These are phyloP conservation scores for Eimeria necatrix DNA, from an alignment of 169 alveolate species.

Conservation along the genomic window DNA sequence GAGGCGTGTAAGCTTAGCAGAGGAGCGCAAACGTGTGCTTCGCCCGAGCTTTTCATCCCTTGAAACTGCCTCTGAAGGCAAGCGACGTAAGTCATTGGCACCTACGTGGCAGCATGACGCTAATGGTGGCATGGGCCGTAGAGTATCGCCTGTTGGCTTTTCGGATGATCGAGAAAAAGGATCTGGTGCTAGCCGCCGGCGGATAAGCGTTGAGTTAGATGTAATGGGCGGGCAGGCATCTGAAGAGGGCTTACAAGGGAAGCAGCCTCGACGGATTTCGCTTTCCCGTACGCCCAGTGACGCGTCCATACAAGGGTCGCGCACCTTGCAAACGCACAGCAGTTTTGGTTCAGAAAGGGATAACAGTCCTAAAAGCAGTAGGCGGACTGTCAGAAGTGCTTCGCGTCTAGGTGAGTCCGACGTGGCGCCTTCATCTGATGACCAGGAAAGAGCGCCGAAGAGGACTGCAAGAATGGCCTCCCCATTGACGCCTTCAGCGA, in stretches of 20 bases:
- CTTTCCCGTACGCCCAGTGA: conserved; percentile 36
- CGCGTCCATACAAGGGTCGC: conserved; percentile 1
- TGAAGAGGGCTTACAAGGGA: conserved; percentile 5
- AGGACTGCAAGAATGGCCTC: conserved; percentile 40
- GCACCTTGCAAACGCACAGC: conserved; percentile 55
- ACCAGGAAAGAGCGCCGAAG: conserved; percentile 6
- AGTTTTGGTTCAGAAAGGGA: conserved; percentile 20
- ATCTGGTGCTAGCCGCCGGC: conserved; percentile 47
- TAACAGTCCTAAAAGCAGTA: conserved; percentile 2
- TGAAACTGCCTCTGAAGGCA: conserved; percentile 38
- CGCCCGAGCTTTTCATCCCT: conserved; percentile 52
- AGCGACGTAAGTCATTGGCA: conserved; percentile 24
- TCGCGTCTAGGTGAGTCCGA: conserved; percentile 1
- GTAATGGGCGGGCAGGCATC: neutral
- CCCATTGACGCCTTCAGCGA: neutral
- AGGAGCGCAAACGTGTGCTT: conserved; percentile 54
- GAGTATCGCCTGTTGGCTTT: conserved; percentile 64
- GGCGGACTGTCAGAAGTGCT: conserved; percentile 60
- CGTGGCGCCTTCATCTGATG: conserved; percentile 3
- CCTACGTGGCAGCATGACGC: neutral
- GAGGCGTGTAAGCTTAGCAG: neutral
- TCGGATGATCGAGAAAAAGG: neutral
- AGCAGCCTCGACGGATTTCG: conserved; percentile 47
- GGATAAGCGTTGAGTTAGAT: conserved; percentile 23
- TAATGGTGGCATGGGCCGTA: conserved; percentile 10